Evolutionary conservation across 352 stramenopile genomes (phyloP).

Genomic region (Phytophthora ramorum): DNA sequence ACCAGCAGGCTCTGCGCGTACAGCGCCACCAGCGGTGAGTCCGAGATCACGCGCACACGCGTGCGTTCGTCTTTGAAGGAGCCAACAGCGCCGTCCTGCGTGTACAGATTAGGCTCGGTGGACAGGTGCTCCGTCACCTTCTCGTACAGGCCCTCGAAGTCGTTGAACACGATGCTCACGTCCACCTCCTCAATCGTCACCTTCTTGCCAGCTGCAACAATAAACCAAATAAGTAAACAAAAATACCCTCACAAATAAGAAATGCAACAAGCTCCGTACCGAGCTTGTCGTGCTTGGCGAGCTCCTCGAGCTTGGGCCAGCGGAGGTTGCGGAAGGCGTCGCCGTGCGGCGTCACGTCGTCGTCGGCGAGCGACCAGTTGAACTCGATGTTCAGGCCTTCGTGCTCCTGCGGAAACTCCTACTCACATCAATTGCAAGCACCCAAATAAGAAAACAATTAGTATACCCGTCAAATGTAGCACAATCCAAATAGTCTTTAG

Average conservation of each 20-base stretch:
- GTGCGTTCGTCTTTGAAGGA: conserved; percentile 81
- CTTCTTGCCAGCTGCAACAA: conserved; percentile 57
- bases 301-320: conserved; percentile 66
- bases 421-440: conserved; percentile 13
- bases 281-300: conserved; percentile 71
- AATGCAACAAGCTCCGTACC: conserved; percentile 28
- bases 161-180: conserved; percentile 67
- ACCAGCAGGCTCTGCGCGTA: conserved; percentile 79
- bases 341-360: conserved; percentile 82
- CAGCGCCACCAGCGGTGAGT: conserved; percentile 75
- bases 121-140: conserved; percentile 79
- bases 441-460: conserved; percentile 2
- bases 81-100: conserved; percentile 79
- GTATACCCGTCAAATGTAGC: conserved; percentile 1
- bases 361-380: conserved; percentile 85
- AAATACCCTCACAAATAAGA: background rate
- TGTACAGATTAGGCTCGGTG: conserved; percentile 61
- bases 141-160: conserved; percentile 76
- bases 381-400: conserved; percentile 88
- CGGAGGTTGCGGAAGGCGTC: conserved; percentile 82
- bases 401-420: conserved; percentile 82
- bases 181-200: conserved; percentile 68
- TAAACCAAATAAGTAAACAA: background rate
- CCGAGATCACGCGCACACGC: conserved; percentile 80
- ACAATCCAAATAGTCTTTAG: background rate